These are phyloP conservation scores for Paramecium sexaurelia DNA, from an alignment of 73 alveolate genomes.

Conservation along the genomic window DNA sequence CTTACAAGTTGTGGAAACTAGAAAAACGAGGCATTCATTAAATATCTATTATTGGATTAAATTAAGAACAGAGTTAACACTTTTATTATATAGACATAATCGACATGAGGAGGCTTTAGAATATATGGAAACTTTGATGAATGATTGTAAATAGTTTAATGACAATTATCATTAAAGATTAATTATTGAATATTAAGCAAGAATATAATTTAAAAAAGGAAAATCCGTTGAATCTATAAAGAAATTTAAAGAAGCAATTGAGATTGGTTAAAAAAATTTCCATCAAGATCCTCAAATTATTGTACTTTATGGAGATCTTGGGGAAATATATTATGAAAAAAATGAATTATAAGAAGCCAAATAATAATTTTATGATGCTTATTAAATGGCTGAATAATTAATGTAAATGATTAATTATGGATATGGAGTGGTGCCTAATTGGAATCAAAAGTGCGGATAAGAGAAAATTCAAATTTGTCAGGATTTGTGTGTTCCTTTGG, in stretches of 20 bases:
- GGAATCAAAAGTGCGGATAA: slow-evolving; percentile 16
- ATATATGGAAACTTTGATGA: background rate
- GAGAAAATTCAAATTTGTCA: slow-evolving; percentile 1
- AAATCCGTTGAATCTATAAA: background rate
- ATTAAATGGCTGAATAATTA: slow-evolving; percentile 19
- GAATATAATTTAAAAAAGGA: slow-evolving; percentile 26
- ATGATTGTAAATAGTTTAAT: slow-evolving; percentile 14
- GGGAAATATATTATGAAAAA: slow-evolving; percentile 13
- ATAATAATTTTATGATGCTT: slow-evolving; percentile 33
- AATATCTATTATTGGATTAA: slow-evolving; percentile 25
- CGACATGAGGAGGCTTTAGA: slow-evolving; percentile 1
- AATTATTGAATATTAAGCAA: background rate
- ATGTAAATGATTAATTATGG: slow-evolving; percentile 39
- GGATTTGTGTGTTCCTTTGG: slow-evolving; percentile 49
- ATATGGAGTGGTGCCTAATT: slow-evolving; percentile 41
- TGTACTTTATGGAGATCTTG: slow-evolving; percentile 2
- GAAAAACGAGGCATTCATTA: background rate
- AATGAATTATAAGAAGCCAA: slow-evolving; percentile 36
- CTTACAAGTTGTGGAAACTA: background rate
- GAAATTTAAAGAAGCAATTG: slow-evolving; percentile 3
- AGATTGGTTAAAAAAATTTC: background rate
- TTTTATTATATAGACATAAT: slow-evolving; percentile 12
- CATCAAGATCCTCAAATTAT: slow-evolving; percentile 18
- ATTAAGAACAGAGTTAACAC: slow-evolving; percentile 8
- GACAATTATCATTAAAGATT: slow-evolving; percentile 43